Base-by-base conservation (phyloP, 2,329 filamentous ascomycete genomes). In the Ophiostoma sp. region DNA sequence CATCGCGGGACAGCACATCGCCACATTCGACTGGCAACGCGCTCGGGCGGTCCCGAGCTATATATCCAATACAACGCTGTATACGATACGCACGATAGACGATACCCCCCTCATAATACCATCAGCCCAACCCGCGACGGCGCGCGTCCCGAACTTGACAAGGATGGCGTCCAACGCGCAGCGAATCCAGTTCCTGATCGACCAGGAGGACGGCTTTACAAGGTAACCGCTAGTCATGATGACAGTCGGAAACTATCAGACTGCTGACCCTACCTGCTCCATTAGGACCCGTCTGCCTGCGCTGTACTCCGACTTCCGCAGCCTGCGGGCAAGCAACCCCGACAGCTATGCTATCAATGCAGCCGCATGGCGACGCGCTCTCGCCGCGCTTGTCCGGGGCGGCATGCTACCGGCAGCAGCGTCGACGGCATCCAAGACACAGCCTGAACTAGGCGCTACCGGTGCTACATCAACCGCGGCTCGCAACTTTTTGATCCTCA, bases 401-500 rank as follows among this genome's bases (percentile, higher is more conserved):
- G 77, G 77, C n/a, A 70, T 77, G 40, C 74, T 76, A 38, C 75
- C 76, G n/a, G 69, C 73, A 27, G 42, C 64, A 1, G n/a, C 71
- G 2, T 42, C 60, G 0, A 11, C 67, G 8, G 16, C 62, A 5
- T 16, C 52, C 2, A 40, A n/a, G 44, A 49, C 63, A 65, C 18
- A 14, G 7, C 18, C 7, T n/a, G 9, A 14, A 38, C 52, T 9
- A 12, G 18, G 27, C 27, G 27, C 27, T 27, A 27, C 27, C 27
- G 27, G 27, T 4, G n/a, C 40, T 16, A 7, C 60, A 18, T 63
- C 60, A 12, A 69, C 73, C 40, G 75, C 80, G 0, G 76, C 76
- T 5, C 77, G 80, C 1, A 82, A 82, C 69, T 78, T 82, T 18
- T 77, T 89, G 12, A 77, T 85, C 42, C 77, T 89, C 41, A 79